Evolutionary conservation across 2,329 filamentous ascomycete genomes (phyloP).

Genomic region (Aspergillus hortae): DNA sequence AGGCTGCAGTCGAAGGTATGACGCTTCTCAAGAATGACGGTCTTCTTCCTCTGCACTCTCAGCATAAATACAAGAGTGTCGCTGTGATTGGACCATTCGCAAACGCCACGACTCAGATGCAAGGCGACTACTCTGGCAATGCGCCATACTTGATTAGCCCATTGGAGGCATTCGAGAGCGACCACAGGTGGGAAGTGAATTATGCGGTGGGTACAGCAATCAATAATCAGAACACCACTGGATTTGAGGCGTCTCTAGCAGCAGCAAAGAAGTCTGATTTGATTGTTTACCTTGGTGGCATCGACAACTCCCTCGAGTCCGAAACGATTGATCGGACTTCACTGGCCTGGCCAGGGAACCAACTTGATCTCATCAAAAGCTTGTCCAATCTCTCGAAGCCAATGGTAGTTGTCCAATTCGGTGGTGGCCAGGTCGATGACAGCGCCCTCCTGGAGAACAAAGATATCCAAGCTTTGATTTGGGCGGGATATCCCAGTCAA

Average conservation of each 20-base stretch:
- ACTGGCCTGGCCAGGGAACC: slow-evolving; percentile 33
- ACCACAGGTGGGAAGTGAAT: slow-evolving; percentile 35
- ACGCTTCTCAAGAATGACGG: slow-evolving; percentile 50
- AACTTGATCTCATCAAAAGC: slow-evolving; percentile 31
- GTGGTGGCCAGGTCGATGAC: slow-evolving; percentile 36
- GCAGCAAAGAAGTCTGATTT: slow-evolving; percentile 27
- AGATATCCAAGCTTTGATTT: slow-evolving; percentile 32
- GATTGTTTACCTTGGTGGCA: slow-evolving; percentile 30
- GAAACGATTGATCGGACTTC: slow-evolving; percentile 32
- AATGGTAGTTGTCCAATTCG: slow-evolving; percentile 33
- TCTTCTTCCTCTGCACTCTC: slow-evolving; percentile 35
- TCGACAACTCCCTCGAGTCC: slow-evolving; percentile 30
- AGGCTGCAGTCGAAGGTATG: slow-evolving; percentile 45
- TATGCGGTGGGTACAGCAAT: slow-evolving; percentile 33
- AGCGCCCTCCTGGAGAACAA: slow-evolving; percentile 28
- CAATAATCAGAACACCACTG: slow-evolving; percentile 17
- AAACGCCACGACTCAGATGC: slow-evolving; percentile 52
- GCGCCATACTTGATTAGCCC: slow-evolving; percentile 35
- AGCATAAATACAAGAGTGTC: slow-evolving; percentile 30
- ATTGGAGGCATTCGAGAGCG: slow-evolving; percentile 45
- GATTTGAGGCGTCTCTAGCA: slow-evolving; percentile 22
- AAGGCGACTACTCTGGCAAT: slow-evolving; percentile 55
- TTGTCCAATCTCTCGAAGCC: slow-evolving; percentile 31
- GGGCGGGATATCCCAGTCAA: slow-evolving; percentile 41
- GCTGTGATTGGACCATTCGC: slow-evolving; percentile 56